Conservation (phyloP, 208 protist genomes). For the Trypanosoma grayi region DNA sequence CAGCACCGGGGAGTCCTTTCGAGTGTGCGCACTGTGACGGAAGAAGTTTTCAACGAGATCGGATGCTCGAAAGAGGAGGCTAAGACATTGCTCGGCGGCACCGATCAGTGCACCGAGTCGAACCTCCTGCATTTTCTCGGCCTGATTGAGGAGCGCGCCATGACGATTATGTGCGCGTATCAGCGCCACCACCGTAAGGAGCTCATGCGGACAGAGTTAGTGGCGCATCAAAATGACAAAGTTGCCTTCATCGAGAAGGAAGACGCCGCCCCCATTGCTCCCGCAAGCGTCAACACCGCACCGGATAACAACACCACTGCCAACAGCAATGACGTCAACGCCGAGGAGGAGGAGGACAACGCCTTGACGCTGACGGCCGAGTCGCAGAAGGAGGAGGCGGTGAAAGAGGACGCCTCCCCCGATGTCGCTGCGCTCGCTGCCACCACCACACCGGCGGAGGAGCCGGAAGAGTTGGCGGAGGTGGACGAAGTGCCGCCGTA, state of each 20-base stretch:
- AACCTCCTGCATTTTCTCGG: slow-evolving; percentile 88
- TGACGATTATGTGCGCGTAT: slow-evolving; percentile 69
- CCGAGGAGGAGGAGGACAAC: slow-evolving; percentile 7
- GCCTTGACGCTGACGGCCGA: slow-evolving; percentile 2
- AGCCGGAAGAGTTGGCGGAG: too few species aligned
- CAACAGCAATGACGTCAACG: neutral
- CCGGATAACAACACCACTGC: slow-evolving; percentile 13
- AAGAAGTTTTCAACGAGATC: slow-evolving; percentile 73
- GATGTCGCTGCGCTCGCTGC: neutral
- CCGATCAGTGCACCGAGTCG: slow-evolving; percentile 67
- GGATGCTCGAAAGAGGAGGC: slow-evolving; percentile 46
- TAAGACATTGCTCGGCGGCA: slow-evolving; percentile 9
- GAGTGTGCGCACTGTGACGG: slow-evolving; percentile 61
- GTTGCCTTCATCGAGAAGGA: neutral
- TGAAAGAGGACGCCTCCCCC: neutral
- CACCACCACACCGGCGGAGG: too few species aligned
- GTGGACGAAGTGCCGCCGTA: slow-evolving; percentile 37
- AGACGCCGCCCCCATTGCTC: neutral
- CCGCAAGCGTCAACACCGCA: neutral
- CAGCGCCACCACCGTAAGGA: slow-evolving; percentile 43
- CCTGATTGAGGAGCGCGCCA: slow-evolving; percentile 89
- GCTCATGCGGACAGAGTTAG: neutral
- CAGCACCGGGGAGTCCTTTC: slow-evolving; percentile 62
- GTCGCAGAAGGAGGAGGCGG: slow-evolving; percentile 14
- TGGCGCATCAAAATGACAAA: neutral